phyloP scores from a whole-genome alignment of 2,329 filamentous ascomycete species.

The Pyrenochaeta sp. region DNA sequence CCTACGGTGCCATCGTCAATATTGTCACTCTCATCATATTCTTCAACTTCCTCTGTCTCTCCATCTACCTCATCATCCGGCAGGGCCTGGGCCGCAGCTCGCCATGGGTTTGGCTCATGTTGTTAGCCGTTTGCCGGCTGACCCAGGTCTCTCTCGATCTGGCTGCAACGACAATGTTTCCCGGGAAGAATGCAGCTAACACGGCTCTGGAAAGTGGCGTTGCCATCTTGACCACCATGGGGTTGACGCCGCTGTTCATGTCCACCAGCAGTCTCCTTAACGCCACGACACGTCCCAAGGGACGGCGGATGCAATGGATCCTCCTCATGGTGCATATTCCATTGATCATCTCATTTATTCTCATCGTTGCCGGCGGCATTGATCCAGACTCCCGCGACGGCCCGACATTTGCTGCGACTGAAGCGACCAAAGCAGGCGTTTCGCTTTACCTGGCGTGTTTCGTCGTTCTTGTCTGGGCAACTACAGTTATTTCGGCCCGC shows the following conservation, averaged over 20 bases:
- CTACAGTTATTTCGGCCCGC: conserved; percentile 44
- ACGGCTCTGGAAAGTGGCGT: conserved; percentile 41
- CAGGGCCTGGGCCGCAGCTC: conserved; percentile 43
- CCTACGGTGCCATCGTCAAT: conserved; percentile 41
- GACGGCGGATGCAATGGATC: conserved; percentile 48
- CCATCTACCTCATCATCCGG: conserved; percentile 37
- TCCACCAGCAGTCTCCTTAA: conserved; percentile 44
- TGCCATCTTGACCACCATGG: conserved; percentile 46
- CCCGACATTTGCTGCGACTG: conserved; percentile 42
- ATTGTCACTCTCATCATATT: conserved; percentile 43
- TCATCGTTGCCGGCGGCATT: conserved; percentile 46
- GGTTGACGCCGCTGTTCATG: conserved; percentile 47
- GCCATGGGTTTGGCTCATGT: conserved; percentile 44
- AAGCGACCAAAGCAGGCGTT: conserved; percentile 44
- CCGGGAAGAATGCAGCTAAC: conserved; percentile 27
- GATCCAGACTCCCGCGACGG: conserved; percentile 42
- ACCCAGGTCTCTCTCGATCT: conserved; percentile 46
- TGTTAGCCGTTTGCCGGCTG: conserved; percentile 42
- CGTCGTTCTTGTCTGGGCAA: conserved; percentile 43
- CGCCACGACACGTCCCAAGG: conserved; percentile 42
- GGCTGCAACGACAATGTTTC: conserved; percentile 40
- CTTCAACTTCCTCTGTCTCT: conserved; percentile 38
- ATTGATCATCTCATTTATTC: conserved; percentile 42
- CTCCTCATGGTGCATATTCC: conserved; percentile 42
- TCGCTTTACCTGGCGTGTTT: conserved; percentile 45